These are phyloP conservation scores for Candida glucosophila DNA, from an alignment of 1,139 yeast species.

Conservation along the genomic window DNA sequence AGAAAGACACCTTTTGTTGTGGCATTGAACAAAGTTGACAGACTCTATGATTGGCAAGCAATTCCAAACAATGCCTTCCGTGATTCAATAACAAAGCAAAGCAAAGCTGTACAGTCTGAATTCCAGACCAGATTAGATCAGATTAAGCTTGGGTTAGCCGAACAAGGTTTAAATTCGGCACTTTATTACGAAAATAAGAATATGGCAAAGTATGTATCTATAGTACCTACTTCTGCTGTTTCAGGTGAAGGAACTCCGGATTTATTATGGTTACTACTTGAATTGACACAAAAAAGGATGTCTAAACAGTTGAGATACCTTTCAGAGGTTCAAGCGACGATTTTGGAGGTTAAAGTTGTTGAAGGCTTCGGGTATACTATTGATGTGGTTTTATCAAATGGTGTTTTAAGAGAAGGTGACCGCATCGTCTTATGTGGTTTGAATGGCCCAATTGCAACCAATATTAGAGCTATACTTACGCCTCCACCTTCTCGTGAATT, in stretches of 20 bases:
- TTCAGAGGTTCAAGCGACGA: conserved; percentile 88
- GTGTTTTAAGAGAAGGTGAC: conserved; percentile 91
- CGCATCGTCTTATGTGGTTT: conserved; percentile 93
- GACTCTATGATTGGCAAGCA: conserved; percentile 89
- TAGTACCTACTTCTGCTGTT: conserved; percentile 97
- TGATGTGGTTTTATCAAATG: conserved; percentile 94
- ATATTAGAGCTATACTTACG: conserved; percentile 88
- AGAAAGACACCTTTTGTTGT: conserved; percentile 97
- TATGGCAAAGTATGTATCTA: conserved; percentile 85
- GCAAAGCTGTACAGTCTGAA: conserved; percentile 80
- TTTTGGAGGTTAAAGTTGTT: conserved; percentile 95
- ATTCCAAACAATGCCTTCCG: conserved; percentile 92
- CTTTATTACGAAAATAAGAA: conserved; percentile 92
- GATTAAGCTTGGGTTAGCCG: conserved; percentile 87
- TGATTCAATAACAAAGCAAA: conserved; percentile 80
- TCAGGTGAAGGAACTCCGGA: conserved; percentile 99
- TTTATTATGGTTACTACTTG: conserved; percentile 89
- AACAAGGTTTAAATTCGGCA: conserved; percentile 97
- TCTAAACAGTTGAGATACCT: conserved; percentile 96
- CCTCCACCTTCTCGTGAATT: conserved; percentile 97
- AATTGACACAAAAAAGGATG: conserved; percentile 97
- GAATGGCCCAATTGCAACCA: conserved; percentile 98
- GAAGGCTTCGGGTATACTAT: conserved; percentile 99
- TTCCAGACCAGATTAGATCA: conserved; percentile 81
- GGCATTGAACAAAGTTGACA: conserved; percentile 94